phyloP scores from a whole-genome alignment of 2,329 filamentous ascomycete species.

The Aspergillus glaucus region DNA sequence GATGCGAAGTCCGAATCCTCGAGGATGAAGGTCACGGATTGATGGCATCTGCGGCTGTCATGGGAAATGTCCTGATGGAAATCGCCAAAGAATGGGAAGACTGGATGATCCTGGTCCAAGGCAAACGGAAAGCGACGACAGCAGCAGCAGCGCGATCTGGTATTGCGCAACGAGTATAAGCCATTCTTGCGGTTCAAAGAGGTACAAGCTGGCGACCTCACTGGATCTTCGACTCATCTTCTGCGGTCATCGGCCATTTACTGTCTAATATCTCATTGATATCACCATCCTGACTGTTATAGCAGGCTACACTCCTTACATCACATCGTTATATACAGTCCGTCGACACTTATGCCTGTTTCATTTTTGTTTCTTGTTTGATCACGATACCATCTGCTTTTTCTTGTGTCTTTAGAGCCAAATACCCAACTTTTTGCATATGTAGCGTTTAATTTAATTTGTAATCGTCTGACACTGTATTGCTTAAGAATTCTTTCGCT shows the following conservation, averaged over 20 bases:
- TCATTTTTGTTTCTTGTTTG: conserved; percentile 3
- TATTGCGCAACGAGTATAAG: conserved; percentile 5
- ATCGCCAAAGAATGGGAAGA: conserved; percentile 92
- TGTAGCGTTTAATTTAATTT: conserved; percentile 15
- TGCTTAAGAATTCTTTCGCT: too few species aligned
- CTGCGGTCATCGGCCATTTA: conserved; percentile 7
- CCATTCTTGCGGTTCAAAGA: background rate
- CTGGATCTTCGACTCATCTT: background rate
- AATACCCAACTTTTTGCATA: conserved; percentile 16
- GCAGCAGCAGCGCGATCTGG: conserved; percentile 16
- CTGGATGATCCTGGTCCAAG: conserved; percentile 59
- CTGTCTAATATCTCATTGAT: background rate
- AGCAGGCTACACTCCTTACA: background rate
- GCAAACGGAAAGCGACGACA: conserved; percentile 32
- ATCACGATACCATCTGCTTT: conserved; percentile 15
- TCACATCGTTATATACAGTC: background rate
- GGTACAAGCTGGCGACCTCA: background rate
- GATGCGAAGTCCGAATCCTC: conserved; percentile 84
- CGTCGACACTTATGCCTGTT: conserved; percentile 2
- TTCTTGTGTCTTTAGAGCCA: conserved; percentile 5
- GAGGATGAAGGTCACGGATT: conserved; percentile 90
- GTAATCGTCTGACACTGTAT: conserved; percentile 5
- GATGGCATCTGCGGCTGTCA: conserved; percentile 89
- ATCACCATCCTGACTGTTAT: background rate
- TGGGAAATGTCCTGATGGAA: conserved; percentile 91